Percentiles rank a stretch among this genome's conserved stretches.
Evolutionary conservation across 2,329 filamentous ascomycete species (phyloP).

Genomic region (Setomelanomma holmii): DNA sequence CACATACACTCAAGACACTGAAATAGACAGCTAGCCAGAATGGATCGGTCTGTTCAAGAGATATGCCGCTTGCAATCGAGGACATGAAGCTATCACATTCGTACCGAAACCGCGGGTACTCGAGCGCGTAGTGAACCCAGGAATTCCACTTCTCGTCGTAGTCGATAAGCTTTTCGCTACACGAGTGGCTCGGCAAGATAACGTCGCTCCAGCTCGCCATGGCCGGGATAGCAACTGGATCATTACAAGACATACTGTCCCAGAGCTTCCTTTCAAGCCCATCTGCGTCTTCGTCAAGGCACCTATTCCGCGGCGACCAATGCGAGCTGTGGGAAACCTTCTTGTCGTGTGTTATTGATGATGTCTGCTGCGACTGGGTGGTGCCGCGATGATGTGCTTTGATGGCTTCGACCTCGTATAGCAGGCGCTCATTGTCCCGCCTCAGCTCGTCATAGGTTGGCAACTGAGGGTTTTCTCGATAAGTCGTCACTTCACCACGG

Average conservation of each 20-base stretch:
- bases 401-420: not conserved
- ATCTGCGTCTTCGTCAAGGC: not conserved
- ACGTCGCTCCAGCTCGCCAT: slow-evolving; percentile 3
- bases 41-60: not conserved
- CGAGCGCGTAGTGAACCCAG: slow-evolving; percentile 11
- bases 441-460: slow-evolving; percentile 4
- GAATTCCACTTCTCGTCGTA: slow-evolving; percentile 8
- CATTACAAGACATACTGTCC: not conserved
- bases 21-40: slow-evolving; percentile 8
- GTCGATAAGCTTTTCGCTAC: slow-evolving; percentile 2
- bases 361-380: too few species aligned
- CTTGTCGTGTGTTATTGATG: too few species aligned
- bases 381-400: not conserved
- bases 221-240: not conserved
- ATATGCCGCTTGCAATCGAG: not conserved
- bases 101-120: slow-evolving; percentile 4
- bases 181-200: not conserved
- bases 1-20: slow-evolving; percentile 1
- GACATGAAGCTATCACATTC: slow-evolving; percentile 3
- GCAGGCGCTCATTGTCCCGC: slow-evolving; percentile 5
- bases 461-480: not conserved
- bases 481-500: slow-evolving; percentile 3
- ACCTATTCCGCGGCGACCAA: not conserved
- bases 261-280: slow-evolving; percentile 1
- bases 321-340: not conserved